phyloP scores from a whole-genome alignment of 805 yeast species.

The Wickerhamiella occidentalis region DNA sequence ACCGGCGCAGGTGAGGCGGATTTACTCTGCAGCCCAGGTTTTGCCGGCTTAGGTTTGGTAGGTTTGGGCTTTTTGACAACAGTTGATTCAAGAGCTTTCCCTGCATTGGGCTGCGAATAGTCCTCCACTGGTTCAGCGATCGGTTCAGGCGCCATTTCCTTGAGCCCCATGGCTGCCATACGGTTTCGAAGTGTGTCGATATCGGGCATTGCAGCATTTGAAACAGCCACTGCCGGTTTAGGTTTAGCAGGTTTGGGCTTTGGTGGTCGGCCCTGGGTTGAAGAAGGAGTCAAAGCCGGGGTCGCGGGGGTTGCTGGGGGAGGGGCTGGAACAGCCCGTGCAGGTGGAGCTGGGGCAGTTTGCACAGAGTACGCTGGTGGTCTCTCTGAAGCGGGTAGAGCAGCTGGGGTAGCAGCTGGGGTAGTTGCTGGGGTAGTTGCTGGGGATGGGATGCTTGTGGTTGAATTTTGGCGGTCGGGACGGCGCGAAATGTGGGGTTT shows the following conservation, averaged over 20 bases:
- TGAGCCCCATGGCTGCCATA: slow-evolving; percentile 9
- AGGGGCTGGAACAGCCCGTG: slow-evolving; percentile 16
- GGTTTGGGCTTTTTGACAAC: slow-evolving; percentile 3
- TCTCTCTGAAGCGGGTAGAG: background rate
- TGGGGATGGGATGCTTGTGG: background rate
- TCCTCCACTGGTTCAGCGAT: background rate
- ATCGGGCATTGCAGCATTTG: slow-evolving; percentile 4
- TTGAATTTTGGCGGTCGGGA: background rate
- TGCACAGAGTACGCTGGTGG: slow-evolving; percentile 14
- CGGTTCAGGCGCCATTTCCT: background rate
- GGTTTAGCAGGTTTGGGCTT: slow-evolving; percentile 19
- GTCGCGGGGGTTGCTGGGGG: slow-evolving; percentile 17
- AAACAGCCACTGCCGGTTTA: slow-evolving; percentile 7
- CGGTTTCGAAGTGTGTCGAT: slow-evolving; percentile 1
- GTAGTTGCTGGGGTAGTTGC: background rate
- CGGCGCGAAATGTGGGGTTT: background rate
- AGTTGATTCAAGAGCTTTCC: background rate
- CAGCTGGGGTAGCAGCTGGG: background rate
- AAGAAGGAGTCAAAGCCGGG: background rate
- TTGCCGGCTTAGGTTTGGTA: background rate
- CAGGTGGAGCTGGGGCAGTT: slow-evolving; percentile 12
- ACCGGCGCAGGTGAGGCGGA: too few relatives aligned
- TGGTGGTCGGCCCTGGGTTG: slow-evolving; percentile 13
- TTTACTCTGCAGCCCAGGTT: too few relatives aligned
- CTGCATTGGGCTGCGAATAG: background rate